Percentiles rank a stretch among this genome's conserved stretches.
phyloP scores from a whole-genome alignment of 2,329 filamentous ascomycete species.

The Calonectria naviculata region DNA sequence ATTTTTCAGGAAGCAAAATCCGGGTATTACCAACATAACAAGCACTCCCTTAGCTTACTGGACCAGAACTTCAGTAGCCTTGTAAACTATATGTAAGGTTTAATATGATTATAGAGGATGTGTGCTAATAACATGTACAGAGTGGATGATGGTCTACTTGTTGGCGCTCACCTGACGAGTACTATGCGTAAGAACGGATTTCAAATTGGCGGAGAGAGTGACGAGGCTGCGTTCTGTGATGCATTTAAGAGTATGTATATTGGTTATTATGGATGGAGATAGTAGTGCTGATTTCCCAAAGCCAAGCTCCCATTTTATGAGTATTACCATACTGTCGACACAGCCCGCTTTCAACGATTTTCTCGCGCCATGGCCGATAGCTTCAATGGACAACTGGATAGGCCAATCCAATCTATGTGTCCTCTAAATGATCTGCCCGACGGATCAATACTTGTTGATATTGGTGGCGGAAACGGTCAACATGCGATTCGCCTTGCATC shows the following conservation, averaged over 20 bases:
- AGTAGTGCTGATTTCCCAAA: background rate
- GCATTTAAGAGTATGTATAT: background rate
- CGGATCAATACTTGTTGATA: background rate
- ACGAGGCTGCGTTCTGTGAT: background rate
- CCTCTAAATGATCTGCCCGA: background rate
- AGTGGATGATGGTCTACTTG: background rate
- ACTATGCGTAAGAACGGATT: background rate
- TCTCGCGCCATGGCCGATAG: background rate
- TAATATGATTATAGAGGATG: too few relatives aligned
- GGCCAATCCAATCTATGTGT: background rate
- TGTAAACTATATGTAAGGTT: background rate
- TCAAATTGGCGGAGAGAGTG: background rate
- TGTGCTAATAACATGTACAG: background rate
- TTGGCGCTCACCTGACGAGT: background rate
- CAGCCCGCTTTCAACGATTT: background rate
- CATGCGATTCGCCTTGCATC: background rate
- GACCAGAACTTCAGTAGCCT: background rate
- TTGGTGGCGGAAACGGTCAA: background rate
- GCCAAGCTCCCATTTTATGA: background rate
- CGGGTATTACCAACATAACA: background rate
- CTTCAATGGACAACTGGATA: background rate
- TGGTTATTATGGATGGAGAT: background rate
- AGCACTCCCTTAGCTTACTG: background rate
- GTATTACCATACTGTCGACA: background rate
- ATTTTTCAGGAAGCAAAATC: background rate